phyloP scores from a whole-genome alignment of 345 rosid species.

The Mercurialis annua region DNA sequence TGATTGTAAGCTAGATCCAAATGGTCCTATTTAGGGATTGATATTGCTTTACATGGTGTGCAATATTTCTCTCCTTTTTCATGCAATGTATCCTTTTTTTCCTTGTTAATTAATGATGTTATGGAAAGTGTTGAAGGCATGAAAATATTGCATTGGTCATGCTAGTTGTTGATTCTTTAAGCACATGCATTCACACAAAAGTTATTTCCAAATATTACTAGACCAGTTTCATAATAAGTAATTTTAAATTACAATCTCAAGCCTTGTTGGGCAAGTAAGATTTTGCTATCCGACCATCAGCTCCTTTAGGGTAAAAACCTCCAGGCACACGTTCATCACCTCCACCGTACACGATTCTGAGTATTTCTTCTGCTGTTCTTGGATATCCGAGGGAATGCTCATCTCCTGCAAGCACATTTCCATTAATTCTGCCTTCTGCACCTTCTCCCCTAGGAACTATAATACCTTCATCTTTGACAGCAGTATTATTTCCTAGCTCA shows the following conservation, averaged over 20 bases:
- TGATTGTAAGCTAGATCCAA: background rate
- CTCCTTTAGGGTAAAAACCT: conserved; percentile 70
- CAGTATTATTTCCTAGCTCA: conserved; percentile 36
- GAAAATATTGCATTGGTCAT: no score
- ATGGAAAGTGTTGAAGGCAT: no score
- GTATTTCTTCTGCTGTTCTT: conserved; percentile 55
- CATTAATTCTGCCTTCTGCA: conserved; percentile 37
- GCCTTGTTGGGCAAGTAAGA: conserved; percentile 20
- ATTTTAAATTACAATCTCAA: no score
- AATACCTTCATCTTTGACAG: conserved; percentile 59
- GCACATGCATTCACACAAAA: no score
- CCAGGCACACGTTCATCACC: conserved; percentile 53
- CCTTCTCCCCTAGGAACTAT: conserved; percentile 31
- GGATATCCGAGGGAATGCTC: conserved; percentile 37
- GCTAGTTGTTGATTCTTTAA: no score
- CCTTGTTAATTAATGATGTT: no score
- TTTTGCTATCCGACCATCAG: conserved; percentile 50
- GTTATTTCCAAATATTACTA: no score
- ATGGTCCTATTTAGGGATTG: background rate
- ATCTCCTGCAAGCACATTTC: conserved; percentile 61
- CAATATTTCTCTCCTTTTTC: no score
- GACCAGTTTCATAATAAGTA: no score
- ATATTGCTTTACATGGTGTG: background rate
- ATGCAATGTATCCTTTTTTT: no score
- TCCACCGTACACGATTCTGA: conserved; percentile 59